Base-by-base conservation (phyloP, 2,329 filamentous ascomycete species). In the Ascochyta lentis region DNA sequence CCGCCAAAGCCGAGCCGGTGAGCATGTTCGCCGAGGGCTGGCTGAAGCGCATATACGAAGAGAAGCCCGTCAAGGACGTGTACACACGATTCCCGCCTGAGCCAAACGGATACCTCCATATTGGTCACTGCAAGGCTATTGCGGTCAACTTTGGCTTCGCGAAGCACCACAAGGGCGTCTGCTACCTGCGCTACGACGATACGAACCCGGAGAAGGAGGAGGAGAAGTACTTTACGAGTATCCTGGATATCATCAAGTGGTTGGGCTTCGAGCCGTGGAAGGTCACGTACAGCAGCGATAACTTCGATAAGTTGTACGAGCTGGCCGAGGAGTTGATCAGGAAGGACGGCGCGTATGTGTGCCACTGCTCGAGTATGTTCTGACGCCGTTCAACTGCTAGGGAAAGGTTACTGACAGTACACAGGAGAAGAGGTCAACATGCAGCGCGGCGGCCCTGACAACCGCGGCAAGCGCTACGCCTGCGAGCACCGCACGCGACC, bases 111-210 rank as follows among this genome's bases (percentile, higher is more conserved):
- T 97, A 89, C 74, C 84, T 97, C 9, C 93, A 97, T 72, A 90
- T 98, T 65, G 94, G 94, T 19, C 95, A 98, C 73, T 90, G 90
- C 63, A 98, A 98, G 80, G 94, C 95, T 22, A 97, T 98, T 74
- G 89, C 92, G 0, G 87, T 98, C 76, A 97, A 98, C 78, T 98
- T 98, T 78, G 94, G 94, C 6, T 98, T 97, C 74, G 94, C 95
- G 13, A 86, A 85, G 70, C 87, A 88, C 70, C 90, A 96, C 72
- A 89, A 89, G 33, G 94, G 94, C 55, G 81, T 88, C 59, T 90
- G 86, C 76, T 89, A 89, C 69, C 77, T 92, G 59, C 84, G 94
- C 67, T 96, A 91, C 75, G 95, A 98, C 74, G 95, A 98, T 69
- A 98, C 95, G 13, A 98, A 98, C 74, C 95, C 95, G 1, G 91